These are phyloP conservation scores for Oxyria digyna DNA, from an alignment of 148 eudicot species.

Conservation along the genomic window DNA sequence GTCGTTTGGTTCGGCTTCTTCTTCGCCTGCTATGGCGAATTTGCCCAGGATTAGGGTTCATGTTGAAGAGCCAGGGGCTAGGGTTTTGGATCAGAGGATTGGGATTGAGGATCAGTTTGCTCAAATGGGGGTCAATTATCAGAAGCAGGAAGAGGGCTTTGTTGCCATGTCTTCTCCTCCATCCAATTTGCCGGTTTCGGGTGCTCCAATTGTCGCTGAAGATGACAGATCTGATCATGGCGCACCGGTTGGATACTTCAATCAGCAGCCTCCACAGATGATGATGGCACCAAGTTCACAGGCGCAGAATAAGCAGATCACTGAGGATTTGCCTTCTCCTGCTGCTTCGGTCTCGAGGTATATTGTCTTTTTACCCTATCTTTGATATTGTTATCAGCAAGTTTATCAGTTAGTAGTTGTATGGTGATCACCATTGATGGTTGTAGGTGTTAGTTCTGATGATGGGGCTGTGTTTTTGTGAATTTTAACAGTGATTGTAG, in stretches of 20 bases:
- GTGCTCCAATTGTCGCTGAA: constrained; percentile 21
- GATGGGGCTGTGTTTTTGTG: constrained; percentile 11
- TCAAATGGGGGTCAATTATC: constrained; percentile 36
- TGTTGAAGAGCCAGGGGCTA: constrained; percentile 32
- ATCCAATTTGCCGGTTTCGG: constrained; percentile 8
- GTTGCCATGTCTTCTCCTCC: constrained; percentile 21
- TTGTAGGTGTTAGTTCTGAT: background rate
- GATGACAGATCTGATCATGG: constrained; percentile 66
- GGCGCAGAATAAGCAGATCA: constrained; percentile 21
- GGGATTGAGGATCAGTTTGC: constrained; percentile 59
- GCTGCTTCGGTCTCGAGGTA: constrained; percentile 92
- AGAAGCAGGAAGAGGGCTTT: constrained; percentile 29
- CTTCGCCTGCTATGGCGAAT: constrained; percentile 51
- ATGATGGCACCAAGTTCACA: constrained; percentile 19
- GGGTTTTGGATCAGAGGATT: too few species aligned
- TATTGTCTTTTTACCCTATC: background rate
- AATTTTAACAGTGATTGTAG: constrained; percentile 52
- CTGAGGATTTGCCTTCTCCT: constrained; percentile 57
- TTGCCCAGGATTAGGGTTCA: constrained; percentile 67
- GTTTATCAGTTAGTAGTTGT: background rate
- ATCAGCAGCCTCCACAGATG: constrained; percentile 16
- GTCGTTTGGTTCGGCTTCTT: constrained; percentile 68
- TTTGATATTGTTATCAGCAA: background rate
- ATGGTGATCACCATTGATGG: background rate
- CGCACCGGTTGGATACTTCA: constrained; percentile 26